Base-by-base conservation (phyloP, 306 rosid genomes). In the Morella rubra region DNA sequence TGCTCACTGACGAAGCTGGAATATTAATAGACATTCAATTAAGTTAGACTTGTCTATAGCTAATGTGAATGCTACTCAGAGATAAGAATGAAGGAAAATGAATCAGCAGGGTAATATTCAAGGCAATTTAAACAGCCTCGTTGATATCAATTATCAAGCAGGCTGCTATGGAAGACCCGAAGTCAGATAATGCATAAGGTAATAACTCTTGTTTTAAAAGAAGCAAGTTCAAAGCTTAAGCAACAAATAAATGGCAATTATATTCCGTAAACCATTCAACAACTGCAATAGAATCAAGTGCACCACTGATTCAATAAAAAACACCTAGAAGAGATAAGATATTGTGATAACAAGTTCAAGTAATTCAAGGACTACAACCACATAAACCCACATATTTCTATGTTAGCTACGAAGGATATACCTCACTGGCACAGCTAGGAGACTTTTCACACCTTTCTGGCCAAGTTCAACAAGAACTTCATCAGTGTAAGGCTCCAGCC, bases 401-500 rank as follows among this genome's bases (percentile, higher is more conserved):
- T 46, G 46, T 41, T 41, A 37, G 41, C 5, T 32, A 64, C 18
- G 20, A 41, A 64, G 24, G 7, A 61, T 44, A 66, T 88, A 96
- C 99, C 99, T 96, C 77, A 96, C 91, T 47, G 99, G 99, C 86
- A 96, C 98, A 66, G 99, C 99, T 81, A 96, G 86, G 71, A 96
- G 99, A 76, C 90, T 96, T 80, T 69, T 91, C 50, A 96, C 90
- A 56, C 99, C 99, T 73, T 88, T 93, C 92, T 87, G 85, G 84
- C 99, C 99, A 68, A 96, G 99, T 86, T 93, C 96, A 75, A 96
- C 96, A 14, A 96, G 93, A 85, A 89, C 97, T 86, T 96, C 88
- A 81, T 96, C 99, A 14, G 99, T 93, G 78, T 96, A 96, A 1
- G 99, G 99, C 80, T 96, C 93, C 86, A 96, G 84, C 99, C 98